Base-by-base conservation (phyloP, 306 rosid species). In the Pueraria montana region DNA sequence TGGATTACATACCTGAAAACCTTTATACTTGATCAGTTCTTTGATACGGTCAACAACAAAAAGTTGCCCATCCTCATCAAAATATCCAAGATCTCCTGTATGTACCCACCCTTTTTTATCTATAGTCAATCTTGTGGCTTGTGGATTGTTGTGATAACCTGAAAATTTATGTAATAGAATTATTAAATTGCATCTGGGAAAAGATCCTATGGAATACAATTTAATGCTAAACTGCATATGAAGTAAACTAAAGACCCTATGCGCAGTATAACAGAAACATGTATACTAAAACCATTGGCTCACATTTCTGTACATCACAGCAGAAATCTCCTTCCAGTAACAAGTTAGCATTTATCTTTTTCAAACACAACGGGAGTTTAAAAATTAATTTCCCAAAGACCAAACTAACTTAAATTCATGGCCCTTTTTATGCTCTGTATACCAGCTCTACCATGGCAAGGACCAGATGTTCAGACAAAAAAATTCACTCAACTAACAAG, bases 71-170 rank as follows among this genome's bases (percentile, higher is more conserved):
- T 87, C 88, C 78, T n/a, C 97, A 70, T 96, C 92, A 74, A 96
- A 87, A 74, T 93, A 96, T 87, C 99, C 99, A 36, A 96, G 94
- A 89, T 96, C 99, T 81, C 99, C 99, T 0, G 99, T 96, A 87
- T 92, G 99, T 46, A 93, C 91, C 97, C 97, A 96, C 6, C 97
- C 97, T 30, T 82, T 80, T 76, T 85, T 79, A 81, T 93, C 99
- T 63, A 90, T 83, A 26, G 98, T 94, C 80, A 80, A 84, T 64
- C 74, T 87, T 74, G 99, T 92, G 80, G 98, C 98, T 82, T 87
- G 86, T n/a, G 91, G 93, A 74, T 94, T 96, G 86, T 92, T 96
- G 77, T 82, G 87, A 80, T 96, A 96, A 77, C 99, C 99, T 96
- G 91, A 83, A 90, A 70, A 43, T 46, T 56, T 82, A 21, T 5